These are phyloP conservation scores for Cucurbitaria berberidis DNA, from an alignment of 2,329 filamentous ascomycete genomes.

Conservation along the genomic window DNA sequence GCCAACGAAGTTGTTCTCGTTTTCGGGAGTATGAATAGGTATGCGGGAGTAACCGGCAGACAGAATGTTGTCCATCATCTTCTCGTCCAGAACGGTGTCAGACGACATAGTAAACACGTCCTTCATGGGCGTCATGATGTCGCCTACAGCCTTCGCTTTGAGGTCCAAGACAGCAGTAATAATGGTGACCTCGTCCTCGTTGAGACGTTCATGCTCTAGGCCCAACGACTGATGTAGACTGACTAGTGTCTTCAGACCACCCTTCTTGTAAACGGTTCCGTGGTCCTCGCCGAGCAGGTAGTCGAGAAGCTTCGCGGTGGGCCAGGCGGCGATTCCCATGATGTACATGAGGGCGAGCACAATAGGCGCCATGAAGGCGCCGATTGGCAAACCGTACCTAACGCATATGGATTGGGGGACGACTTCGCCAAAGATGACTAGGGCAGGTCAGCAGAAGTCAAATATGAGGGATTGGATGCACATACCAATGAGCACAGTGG, in stretches of 20 bases:
- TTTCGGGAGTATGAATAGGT: constrained; percentile 87
- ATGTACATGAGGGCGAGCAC: constrained; percentile 92
- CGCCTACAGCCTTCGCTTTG: constrained; percentile 93
- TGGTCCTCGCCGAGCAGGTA: constrained; percentile 92
- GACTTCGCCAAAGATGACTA: constrained; percentile 97
- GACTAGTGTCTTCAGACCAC: constrained; percentile 92
- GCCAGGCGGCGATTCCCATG: constrained; percentile 88
- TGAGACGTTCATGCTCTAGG: constrained; percentile 81
- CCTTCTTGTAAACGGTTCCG: constrained; percentile 97
- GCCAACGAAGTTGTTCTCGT: constrained; percentile 86
- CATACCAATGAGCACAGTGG: constrained; percentile 90
- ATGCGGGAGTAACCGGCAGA: constrained; percentile 95
- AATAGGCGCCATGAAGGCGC: constrained; percentile 88
- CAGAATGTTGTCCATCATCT: constrained; percentile 92
- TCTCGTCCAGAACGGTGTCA: constrained; percentile 88
- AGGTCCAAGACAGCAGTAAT: constrained; percentile 96
- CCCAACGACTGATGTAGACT: constrained; percentile 93
- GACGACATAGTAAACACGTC: constrained; percentile 98
- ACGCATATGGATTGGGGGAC: constrained; percentile 96
- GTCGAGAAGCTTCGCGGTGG: constrained; percentile 93
- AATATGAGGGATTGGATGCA: constrained; percentile 3
- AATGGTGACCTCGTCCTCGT: constrained; percentile 97
- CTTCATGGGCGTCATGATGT: constrained; percentile 98
- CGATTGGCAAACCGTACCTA: constrained; percentile 92
- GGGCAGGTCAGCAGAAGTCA: not conserved